Conservation (phyloP, 129 eudicot species). For the Sambucus nigra region DNA sequence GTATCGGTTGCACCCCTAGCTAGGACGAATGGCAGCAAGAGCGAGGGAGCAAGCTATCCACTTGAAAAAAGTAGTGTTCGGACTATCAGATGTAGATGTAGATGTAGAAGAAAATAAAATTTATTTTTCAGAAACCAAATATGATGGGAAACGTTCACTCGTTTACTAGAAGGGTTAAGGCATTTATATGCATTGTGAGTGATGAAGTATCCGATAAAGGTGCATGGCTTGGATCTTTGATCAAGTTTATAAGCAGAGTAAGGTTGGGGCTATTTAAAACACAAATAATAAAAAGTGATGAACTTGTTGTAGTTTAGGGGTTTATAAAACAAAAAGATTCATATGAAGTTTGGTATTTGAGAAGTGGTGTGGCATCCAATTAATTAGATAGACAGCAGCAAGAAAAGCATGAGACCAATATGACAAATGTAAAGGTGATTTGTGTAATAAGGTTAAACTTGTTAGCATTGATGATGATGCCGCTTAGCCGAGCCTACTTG, state of each 20-base stretch:
- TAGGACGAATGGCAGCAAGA: background rate
- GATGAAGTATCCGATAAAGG: slow-evolving; percentile 18
- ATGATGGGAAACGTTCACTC: slow-evolving; percentile 16
- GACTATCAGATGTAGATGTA: too few relatives aligned
- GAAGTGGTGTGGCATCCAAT: slow-evolving; percentile 8
- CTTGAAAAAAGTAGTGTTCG: background rate
- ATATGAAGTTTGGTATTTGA: background rate
- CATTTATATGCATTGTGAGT: slow-evolving; percentile 19
- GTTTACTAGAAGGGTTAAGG: slow-evolving; percentile 7
- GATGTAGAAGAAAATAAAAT: background rate
- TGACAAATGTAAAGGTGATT: slow-evolving; percentile 7
- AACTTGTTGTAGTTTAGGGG: slow-evolving; percentile 6
- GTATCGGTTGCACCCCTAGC: too few relatives aligned
- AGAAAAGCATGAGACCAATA: slow-evolving; percentile 18
- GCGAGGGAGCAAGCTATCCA: background rate
- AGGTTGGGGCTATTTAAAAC: slow-evolving; percentile 16
- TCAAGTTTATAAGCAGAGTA: slow-evolving; percentile 7
- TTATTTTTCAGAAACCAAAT: slow-evolving; percentile 19
- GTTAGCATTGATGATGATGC: slow-evolving; percentile 16
- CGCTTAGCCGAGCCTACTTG: slow-evolving; percentile 21
- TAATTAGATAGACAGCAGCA: slow-evolving; percentile 13
- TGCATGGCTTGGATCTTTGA: slow-evolving; percentile 8
- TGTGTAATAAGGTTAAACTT: too few relatives aligned
- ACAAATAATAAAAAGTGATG: slow-evolving; percentile 16
- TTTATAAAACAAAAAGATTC: background rate